Percentiles rank a stretch among this genome's conserved stretches.
Conservation (phyloP, 2,329 filamentous ascomycete species). For the Ceratocystis colombiana region DNA sequence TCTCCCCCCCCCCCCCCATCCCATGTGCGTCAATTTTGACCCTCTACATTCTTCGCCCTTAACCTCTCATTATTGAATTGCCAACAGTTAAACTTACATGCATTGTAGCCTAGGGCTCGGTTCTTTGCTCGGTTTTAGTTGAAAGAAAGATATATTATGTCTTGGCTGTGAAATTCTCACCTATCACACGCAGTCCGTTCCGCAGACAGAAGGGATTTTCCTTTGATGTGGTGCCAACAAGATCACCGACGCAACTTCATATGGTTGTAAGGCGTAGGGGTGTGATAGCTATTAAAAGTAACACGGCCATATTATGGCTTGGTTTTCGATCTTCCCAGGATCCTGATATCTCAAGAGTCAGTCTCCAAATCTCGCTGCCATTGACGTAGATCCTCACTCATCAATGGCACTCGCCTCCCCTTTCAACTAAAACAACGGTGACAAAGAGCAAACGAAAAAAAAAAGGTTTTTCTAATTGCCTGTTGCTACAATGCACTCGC, state of each 20-base stretch:
- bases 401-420: background rate
- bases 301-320: background rate
- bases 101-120: background rate
- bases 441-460: background rate
- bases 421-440: background rate
- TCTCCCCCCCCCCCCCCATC: background rate
- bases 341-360: background rate
- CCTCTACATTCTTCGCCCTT: background rate
- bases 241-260: background rate
- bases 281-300: background rate
- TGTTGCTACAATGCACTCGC: background rate
- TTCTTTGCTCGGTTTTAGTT: background rate
- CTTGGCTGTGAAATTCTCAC: background rate
- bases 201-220: background rate
- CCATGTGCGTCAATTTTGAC: background rate
- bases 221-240: background rate
- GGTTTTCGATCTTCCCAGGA: background rate
- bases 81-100: background rate
- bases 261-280: background rate
- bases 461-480: background rate
- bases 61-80: background rate
- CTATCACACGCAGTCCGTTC: background rate
- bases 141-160: background rate
- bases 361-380: background rate
- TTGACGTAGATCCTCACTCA: background rate